Evolutionary conservation across 2,329 filamentous ascomycete species (phyloP), one percentile per base, ranked within the genome.

Genomic region (Trichoderma sp.): DNA sequence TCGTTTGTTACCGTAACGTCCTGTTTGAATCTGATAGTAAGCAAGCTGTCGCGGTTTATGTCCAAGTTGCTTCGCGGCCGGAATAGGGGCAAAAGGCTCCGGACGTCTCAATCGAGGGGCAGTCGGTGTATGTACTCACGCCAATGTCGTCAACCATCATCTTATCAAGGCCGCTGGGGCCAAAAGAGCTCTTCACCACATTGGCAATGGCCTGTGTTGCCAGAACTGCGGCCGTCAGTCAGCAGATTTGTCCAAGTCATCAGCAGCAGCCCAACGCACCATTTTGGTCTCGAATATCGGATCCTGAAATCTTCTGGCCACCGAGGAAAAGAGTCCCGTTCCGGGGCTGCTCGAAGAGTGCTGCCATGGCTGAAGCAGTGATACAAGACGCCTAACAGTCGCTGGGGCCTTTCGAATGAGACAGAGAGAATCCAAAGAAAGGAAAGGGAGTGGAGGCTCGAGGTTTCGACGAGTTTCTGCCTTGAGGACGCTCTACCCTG

Each of bases 131-230:
- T 67, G 63, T 59, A 70, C 89, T 75, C 87, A 93, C 91, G 77
- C 95, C 95, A 80, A 99, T 98, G 79, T 99, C 95, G 83, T 99
- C 95, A 75, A 99, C 95, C 95, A 99, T 98, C 95, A 99, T 99
- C 88, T 99, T 99, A 80, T 99, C 95, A 73, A 99, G 87, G 58
- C 95, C 95, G 70, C 93, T 97, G 61, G 95, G 95, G 67, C 95
- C 95, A 78, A 99, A 99, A 17, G 95, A 99, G 81, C 92, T 97
- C 85, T 97, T 98, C 80, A 99, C 93, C 69, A 99, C 94, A 89
- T 98, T 99, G 76, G 95, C 91, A 77, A 99, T 98, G 69, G 94
- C 93, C 80, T 97, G 93, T 54, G 95, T 98, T 73, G 95, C 95
- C 73, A 93, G 88, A 58, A 98, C 95, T 94, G 76, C 17, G 22